Evolutionary conservation across 75 land plant genomes (phyloP), one percentile per base, ranked within the genome.

Genomic region (Pinus tabuliformis): DNA sequence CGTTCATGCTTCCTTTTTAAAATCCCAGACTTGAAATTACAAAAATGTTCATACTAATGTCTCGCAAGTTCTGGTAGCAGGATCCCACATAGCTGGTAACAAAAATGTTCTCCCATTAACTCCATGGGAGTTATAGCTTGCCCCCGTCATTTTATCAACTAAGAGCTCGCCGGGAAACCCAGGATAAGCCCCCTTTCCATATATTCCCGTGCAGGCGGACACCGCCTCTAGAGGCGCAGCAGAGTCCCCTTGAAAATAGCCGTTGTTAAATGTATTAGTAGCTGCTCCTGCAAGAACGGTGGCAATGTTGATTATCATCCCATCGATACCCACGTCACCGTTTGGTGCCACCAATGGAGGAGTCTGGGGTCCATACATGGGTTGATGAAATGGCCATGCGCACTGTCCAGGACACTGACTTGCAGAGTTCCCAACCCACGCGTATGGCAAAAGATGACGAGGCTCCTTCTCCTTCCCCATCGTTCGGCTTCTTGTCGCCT

Each of bases 41-140:
- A 45, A 45, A 45, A 1, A 0, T 45, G 6, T 6, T 45, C 8
- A 45, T 0, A 45, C 49, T 45, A 45, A 45, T 45, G 60, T 56
- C 52, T 64, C 16, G 28, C 86, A 85, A 11, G 62, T n/a, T 3
- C 37, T 52, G 3, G 84, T 73, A 16, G 68, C 72, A 3, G 89
- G 89, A 56, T 87, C 77, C 81, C 89, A 84, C 58, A 87, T 33
- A 20, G 78, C 83, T 18, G 89, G 88, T 18, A 86, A 17, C 70
- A 85, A 54, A 62, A 77, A 86, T 73, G 78, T 77, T 58, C 88
- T 49, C 37, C 78, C 83, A 17, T 78, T 78, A 7, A 21, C 60
- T n/a, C 89, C 89, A 21, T 42, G 62, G 45, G 73, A 88, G 49
- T 87, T 87, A 62, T 73, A 87, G 58, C 88, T 85, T 14, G 86